Percentiles rank a stretch among this genome's conserved stretches.
phyloP scores from a whole-genome alignment of 768 basidiomycete genomes.

The Tulasnella sp. region DNA sequence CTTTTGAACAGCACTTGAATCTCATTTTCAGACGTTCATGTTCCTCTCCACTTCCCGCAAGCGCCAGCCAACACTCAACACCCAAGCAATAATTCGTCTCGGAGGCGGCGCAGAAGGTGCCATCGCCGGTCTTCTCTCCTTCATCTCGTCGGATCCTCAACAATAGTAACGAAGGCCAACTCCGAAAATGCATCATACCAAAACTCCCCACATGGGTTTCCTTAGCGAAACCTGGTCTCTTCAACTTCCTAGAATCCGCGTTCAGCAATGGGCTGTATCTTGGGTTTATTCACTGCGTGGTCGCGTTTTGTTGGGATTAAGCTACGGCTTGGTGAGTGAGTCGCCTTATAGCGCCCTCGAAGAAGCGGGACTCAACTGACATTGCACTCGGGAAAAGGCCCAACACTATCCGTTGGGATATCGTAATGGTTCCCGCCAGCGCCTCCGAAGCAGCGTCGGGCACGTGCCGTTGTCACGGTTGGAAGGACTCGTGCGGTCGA shows the following conservation, averaged over 20 bases:
- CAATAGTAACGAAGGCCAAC: slow-evolving; percentile 8
- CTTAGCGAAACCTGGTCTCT: slow-evolving; percentile 22
- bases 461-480: slow-evolving; percentile 33
- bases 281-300: slow-evolving; percentile 30
- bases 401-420: slow-evolving; percentile 33
- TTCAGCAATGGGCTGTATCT: slow-evolving; percentile 32
- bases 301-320: slow-evolving; percentile 26
- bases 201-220: background rate
- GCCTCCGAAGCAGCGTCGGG: slow-evolving; percentile 31
- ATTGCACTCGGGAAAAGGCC: background rate
- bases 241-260: slow-evolving; percentile 29
- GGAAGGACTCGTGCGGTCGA: slow-evolving; percentile 20
- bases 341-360: background rate
- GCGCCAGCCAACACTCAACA: slow-evolving; percentile 30
- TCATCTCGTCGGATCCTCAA: no score
- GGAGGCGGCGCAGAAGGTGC: slow-evolving; percentile 25
- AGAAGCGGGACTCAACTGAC: background rate
- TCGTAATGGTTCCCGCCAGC: slow-evolving; percentile 33
- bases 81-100: slow-evolving; percentile 32
- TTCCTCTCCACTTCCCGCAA: slow-evolving; percentile 32
- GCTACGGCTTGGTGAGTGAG: slow-evolving; percentile 32
- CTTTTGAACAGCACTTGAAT: slow-evolving; percentile 26
- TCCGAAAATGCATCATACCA: background rate
- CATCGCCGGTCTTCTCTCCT: slow-evolving; percentile 29
- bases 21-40: slow-evolving; percentile 33